Evolutionary conservation across 139 green algal species (phyloP).

Genomic region (Tetradesmus lagerheimii): DNA sequence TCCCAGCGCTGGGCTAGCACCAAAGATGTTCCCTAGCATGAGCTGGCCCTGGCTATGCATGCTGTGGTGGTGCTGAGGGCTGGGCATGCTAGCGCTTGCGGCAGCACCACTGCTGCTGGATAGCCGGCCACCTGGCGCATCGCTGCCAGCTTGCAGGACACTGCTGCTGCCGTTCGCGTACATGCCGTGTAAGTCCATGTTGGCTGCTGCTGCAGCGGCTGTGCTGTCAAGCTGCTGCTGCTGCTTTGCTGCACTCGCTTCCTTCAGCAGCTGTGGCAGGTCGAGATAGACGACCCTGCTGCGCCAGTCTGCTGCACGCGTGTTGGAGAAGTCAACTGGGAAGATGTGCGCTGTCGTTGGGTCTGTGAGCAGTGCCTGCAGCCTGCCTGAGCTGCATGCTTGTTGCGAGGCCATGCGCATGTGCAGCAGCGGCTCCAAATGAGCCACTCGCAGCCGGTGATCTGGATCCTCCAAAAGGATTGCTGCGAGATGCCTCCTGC

Average conservation of each 20-base stretch:
- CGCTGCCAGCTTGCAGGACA: not conserved
- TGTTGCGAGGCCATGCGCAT: not conserved
- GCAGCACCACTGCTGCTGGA: slow-evolving; percentile 1
- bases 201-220: not conserved
- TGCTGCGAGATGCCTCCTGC: slow-evolving; percentile 25
- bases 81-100: not conserved
- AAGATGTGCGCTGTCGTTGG: not conserved
- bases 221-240: not conserved
- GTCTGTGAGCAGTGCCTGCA: slow-evolving; percentile 27
- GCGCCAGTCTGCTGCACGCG: slow-evolving; percentile 14
- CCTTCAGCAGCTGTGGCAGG: not conserved
- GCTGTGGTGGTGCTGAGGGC: not conserved
- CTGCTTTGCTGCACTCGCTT: slow-evolving; percentile 14
- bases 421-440: slow-evolving; percentile 42
- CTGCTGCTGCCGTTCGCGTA: not conserved
- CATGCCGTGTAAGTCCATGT: not conserved
- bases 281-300: slow-evolving; percentile 37
- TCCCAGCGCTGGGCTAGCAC: slow-evolving; percentile 3
- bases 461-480: slow-evolving; percentile 45
- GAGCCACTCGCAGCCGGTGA: slow-evolving; percentile 32
- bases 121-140: not conserved
- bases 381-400: not conserved
- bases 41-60: not conserved
- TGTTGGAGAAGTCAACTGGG: slow-evolving; percentile 29
- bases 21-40: slow-evolving; percentile 13